Percentiles rank a stretch among this genome's conserved stretches.
phyloP scores from a whole-genome alignment of 495 filamentous ascomycete genomes.

The Xylaria longipes region DNA sequence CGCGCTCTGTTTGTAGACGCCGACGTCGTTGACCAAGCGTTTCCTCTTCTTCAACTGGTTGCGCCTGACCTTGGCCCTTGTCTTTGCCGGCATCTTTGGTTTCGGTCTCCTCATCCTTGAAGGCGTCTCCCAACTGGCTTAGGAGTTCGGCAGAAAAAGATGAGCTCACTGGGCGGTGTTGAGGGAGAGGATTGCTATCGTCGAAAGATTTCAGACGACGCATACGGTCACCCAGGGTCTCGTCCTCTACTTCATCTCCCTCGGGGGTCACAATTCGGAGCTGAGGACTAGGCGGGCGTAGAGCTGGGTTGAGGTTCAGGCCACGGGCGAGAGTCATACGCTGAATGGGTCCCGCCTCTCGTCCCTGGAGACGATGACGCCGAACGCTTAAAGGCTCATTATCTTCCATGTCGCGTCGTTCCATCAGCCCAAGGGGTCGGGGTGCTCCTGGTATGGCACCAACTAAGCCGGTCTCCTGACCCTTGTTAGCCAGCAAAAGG shows the following conservation, averaged over 20 bases:
- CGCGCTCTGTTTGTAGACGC: conserved; percentile 76
- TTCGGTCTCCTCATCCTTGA: conserved; percentile 41
- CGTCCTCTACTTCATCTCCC: conserved; percentile 68
- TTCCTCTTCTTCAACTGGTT: conserved; percentile 71
- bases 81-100: conserved; percentile 37
- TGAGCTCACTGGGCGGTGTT: conserved; percentile 67
- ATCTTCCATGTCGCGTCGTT: conserved; percentile 84
- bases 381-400: conserved; percentile 86
- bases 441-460: conserved; percentile 60
- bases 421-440: conserved; percentile 83
- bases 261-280: conserved; percentile 41
- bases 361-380: conserved; percentile 76
- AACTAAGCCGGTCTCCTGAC: conserved; percentile 56
- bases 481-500: conserved; percentile 72
- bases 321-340: conserved; percentile 47
- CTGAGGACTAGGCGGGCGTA: conserved; percentile 39
- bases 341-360: conserved; percentile 42
- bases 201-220: conserved; percentile 65
- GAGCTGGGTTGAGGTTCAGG: conserved; percentile 27
- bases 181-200: conserved; percentile 54
- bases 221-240: conserved; percentile 79
- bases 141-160: conserved; percentile 83
- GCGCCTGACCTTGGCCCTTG: conserved; percentile 41
- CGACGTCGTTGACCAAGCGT: conserved; percentile 86
- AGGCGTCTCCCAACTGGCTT: conserved; percentile 68